phyloP scores from a whole-genome alignment of 768 basidiomycete genomes.

The Boletus bicolor region DNA sequence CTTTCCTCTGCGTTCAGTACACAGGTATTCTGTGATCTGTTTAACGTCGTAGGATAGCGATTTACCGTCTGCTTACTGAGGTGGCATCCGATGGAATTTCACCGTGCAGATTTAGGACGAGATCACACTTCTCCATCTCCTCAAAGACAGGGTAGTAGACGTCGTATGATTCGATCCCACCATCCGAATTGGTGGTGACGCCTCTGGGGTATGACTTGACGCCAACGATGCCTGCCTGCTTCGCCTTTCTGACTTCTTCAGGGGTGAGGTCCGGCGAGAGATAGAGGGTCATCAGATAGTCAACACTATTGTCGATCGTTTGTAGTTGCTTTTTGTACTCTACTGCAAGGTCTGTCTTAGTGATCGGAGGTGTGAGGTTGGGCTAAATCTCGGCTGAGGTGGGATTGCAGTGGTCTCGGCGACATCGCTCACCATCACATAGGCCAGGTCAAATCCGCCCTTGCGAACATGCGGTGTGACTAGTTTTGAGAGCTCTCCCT shows the following conservation, averaged over 20 bases:
- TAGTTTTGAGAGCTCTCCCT: conserved; percentile 75
- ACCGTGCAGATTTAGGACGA: conserved; percentile 96
- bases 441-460: conserved; percentile 89
- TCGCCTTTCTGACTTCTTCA: conserved; percentile 86
- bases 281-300: conserved; percentile 96
- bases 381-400: conserved; percentile 51
- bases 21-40: conserved; percentile 66
- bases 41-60: background rate
- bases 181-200: conserved; percentile 95
- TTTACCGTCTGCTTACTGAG: conserved; percentile 38
- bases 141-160: conserved; percentile 90
- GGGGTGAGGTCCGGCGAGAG: conserved; percentile 89
- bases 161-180: conserved; percentile 95
- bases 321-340: conserved; percentile 76
- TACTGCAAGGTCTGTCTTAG: conserved; percentile 74
- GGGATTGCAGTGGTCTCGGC: conserved; percentile 6
- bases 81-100: conserved; percentile 88
- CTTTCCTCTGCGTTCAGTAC: conserved; percentile 89
- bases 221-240: conserved; percentile 75
- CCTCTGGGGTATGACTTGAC: conserved; percentile 98
- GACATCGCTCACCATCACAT: conserved; percentile 79
- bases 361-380: conserved; percentile 88
- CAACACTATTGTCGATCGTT: conserved; percentile 67
- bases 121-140: conserved; percentile 88
- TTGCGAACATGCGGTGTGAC: conserved; percentile 86